Evolutionary conservation across 768 basidiomycete genomes (phyloP).

Genomic region (Amylocystis lapponica): DNA sequence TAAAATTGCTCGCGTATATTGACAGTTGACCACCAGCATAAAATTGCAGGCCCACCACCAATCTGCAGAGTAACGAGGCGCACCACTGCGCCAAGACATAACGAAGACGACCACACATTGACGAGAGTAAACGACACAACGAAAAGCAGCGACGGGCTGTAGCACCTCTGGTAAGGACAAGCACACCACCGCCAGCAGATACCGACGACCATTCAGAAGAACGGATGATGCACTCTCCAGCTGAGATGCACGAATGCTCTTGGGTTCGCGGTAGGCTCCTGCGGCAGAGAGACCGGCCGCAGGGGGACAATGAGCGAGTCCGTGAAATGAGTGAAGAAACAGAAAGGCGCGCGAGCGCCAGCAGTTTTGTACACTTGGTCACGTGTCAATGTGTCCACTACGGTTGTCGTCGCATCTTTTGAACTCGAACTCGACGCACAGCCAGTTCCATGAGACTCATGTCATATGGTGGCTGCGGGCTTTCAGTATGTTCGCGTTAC

Average conservation of each 20-base stretch:
- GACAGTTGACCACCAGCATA: no score
- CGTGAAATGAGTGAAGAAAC: slow-evolving; percentile 28
- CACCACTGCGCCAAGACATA: no score
- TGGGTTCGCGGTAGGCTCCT: slow-evolving; percentile 36
- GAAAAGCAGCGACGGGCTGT: slow-evolving; percentile 15
- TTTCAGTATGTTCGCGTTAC: not conserved
- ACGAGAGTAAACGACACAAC: no score
- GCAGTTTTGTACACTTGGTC: no score
- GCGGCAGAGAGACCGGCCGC: slow-evolving; percentile 25
- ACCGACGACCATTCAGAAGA: slow-evolving; percentile 12
- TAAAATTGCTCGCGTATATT: no score
- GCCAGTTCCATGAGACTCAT: not conserved
- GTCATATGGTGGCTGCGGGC: not conserved
- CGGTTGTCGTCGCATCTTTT: not conserved
- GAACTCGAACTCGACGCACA: not conserved
- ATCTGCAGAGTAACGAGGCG: no score
- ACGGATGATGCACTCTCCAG: slow-evolving; percentile 30
- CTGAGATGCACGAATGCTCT: slow-evolving; percentile 27
- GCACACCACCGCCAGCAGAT: slow-evolving; percentile 22
- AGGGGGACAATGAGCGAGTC: slow-evolving; percentile 37
- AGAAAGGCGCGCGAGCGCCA: no score
- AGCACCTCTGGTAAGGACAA: slow-evolving; percentile 35
- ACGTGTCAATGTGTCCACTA: no score
- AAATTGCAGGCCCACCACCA: no score
- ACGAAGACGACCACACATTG: no score